Conservation (phyloP, 2,329 filamentous ascomycete genomes). For the Lasiodiplodia sp. region DNA sequence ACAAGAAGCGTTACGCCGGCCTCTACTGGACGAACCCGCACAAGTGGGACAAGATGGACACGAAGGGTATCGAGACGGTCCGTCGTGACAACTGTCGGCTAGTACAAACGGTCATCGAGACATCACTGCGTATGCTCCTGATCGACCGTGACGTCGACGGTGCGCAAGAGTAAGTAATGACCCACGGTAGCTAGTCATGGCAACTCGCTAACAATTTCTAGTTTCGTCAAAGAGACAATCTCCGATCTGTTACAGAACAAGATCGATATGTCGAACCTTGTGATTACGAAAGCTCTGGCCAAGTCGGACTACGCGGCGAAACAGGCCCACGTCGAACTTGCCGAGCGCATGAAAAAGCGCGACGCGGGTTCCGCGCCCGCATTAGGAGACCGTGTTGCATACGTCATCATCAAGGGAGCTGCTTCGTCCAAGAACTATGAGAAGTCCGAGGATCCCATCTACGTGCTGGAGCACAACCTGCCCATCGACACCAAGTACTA, state of each 20-base stretch:
- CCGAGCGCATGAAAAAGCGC: constrained; percentile 95
- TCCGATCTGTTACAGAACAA: constrained; percentile 96
- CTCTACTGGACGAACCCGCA: constrained; percentile 94
- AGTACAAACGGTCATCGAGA: constrained; percentile 97
- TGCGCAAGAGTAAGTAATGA: constrained; percentile 81
- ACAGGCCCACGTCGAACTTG: constrained; percentile 95
- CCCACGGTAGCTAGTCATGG: constrained; percentile 9
- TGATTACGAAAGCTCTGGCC: constrained; percentile 96
- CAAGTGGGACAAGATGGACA: constrained; percentile 99
- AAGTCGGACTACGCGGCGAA: constrained; percentile 83
- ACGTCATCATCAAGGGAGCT: constrained; percentile 95
- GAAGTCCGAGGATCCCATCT: constrained; percentile 95
- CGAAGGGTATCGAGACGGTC: constrained; percentile 98
- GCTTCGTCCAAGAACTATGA: constrained; percentile 94
- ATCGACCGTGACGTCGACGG: constrained; percentile 90
- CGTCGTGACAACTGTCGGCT: constrained; percentile 94
- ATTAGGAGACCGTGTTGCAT: constrained; percentile 94
- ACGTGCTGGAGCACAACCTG: constrained; percentile 95
- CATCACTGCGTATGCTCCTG: constrained; percentile 91
- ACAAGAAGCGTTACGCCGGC: constrained; percentile 99
- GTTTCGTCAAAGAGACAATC: constrained; percentile 96
- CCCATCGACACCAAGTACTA: constrained; percentile 99
- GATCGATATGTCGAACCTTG: constrained; percentile 97
- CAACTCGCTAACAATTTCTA: constrained; percentile 55
- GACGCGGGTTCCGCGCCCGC: constrained; percentile 92